A percentile compares a stretch with the other conserved stretches of the same genome.
Evolutionary conservation across 2,329 filamentous ascomycete genomes (phyloP).

Genomic region (Periconia sp.): DNA sequence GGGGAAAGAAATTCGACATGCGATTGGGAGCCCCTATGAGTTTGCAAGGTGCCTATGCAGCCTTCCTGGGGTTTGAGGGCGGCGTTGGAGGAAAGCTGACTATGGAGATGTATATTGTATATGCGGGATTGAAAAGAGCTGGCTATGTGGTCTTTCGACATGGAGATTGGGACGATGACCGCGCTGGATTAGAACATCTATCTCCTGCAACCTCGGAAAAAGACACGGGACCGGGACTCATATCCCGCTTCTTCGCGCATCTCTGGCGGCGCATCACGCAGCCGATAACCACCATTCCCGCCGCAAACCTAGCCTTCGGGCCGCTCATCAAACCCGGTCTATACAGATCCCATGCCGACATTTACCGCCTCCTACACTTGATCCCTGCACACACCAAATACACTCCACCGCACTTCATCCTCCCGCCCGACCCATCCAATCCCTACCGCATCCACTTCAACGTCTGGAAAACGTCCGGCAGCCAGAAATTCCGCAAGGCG

Average conservation of each 20-base stretch:
- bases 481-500: constrained; percentile 69
- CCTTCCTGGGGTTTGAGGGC: constrained; percentile 72
- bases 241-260: constrained; percentile 40
- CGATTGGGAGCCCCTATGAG: constrained; percentile 76
- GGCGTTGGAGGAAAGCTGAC: constrained; percentile 54
- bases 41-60: constrained; percentile 84
- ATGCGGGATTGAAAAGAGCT: constrained; percentile 76
- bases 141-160: constrained; percentile 83
- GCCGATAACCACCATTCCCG: constrained; percentile 17
- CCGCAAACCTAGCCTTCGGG: constrained; percentile 39
- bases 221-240: constrained; percentile 15
- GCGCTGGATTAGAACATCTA: constrained; percentile 16
- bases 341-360: constrained; percentile 60
- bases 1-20: constrained; percentile 40
- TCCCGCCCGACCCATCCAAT: constrained; percentile 38
- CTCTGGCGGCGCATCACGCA: constrained; percentile 36
- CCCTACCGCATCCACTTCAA: constrained; percentile 77
- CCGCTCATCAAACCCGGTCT: constrained; percentile 57
- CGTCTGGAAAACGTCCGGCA: constrained; percentile 71
- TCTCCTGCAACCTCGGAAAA: constrained; percentile 7
- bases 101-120: constrained; percentile 85
- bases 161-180: constrained; percentile 48
- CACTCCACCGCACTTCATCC: constrained; percentile 35
- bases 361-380: constrained; percentile 76
- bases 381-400: constrained; percentile 70